phyloP scores from a whole-genome alignment of 75 land plant genomes.

The Pinus albicaulis region DNA sequence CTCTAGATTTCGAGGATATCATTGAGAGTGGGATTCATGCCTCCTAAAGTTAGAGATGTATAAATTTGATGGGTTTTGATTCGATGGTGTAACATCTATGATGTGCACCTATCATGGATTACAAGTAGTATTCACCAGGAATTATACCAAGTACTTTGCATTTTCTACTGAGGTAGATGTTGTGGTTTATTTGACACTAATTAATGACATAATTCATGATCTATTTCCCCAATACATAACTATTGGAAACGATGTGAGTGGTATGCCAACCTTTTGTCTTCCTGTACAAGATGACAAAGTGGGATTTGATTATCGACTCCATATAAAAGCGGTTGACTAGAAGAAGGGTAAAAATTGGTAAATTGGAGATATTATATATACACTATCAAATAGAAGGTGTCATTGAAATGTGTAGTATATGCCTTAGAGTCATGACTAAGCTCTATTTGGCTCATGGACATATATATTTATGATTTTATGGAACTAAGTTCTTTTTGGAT shows the following conservation, averaged over 20 bases:
- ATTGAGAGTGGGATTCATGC: conserved; percentile 97
- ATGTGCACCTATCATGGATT: conserved; percentile 95
- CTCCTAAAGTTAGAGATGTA: conserved; percentile 72
- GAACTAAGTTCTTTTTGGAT: conserved; percentile 95
- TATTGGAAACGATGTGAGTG: conserved; percentile 95
- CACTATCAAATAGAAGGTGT: conserved; percentile 86
- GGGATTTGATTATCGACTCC: conserved; percentile 91
- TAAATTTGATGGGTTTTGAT: conserved; percentile 90
- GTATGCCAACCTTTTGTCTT: conserved; percentile 87
- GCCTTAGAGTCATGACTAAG: conserved; percentile 99
- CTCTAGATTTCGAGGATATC: conserved; percentile 76
- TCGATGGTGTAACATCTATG: conserved; percentile 98
- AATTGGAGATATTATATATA: conserved; percentile 83
- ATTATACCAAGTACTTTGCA: conserved; percentile 31
- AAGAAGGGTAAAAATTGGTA: conserved; percentile 80
- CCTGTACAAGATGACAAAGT: conserved; percentile 82
- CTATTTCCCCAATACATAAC: conserved; percentile 32
- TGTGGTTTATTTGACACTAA: no score
- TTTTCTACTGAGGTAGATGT: conserved; percentile 25
- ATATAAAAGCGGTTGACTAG: conserved; percentile 91
- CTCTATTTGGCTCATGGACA: conserved; percentile 98
- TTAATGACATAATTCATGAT: no score
- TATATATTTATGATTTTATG: conserved; percentile 96
- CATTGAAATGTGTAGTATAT: conserved; percentile 78
- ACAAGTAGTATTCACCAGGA: conserved; percentile 78